phyloP scores from a whole-genome alignment of 805 yeast species.

The Zygotorulaspora sp. region DNA sequence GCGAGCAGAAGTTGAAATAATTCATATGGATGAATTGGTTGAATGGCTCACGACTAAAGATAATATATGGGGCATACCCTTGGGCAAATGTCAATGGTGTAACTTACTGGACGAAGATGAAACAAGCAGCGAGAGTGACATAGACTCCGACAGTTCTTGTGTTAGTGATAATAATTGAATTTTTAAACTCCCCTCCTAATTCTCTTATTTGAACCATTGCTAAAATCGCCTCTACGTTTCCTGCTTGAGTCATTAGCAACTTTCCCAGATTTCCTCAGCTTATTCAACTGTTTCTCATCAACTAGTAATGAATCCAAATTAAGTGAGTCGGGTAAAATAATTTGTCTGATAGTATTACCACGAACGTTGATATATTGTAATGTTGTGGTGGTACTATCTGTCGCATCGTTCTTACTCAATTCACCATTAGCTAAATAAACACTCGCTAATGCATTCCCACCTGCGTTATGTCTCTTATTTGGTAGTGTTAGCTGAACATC shows the following conservation, averaged over 20 bases:
- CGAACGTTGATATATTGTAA: conserved; percentile 78
- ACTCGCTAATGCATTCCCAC: conserved; percentile 25
- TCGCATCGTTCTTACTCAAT: conserved; percentile 3
- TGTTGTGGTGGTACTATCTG: conserved; percentile 43
- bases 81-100: conserved; percentile 56
- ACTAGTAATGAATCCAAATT: conserved; percentile 63
- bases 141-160: conserved; percentile 14
- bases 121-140: conserved; percentile 18
- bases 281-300: conserved; percentile 36
- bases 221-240: conserved; percentile 28
- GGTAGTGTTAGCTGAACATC: conserved; percentile 72
- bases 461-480: conserved; percentile 8
- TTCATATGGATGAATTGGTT: conserved; percentile 68
- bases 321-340: conserved; percentile 78
- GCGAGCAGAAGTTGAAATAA: conserved; percentile 26
- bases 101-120: conserved; percentile 21
- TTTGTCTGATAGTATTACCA: conserved; percentile 83
- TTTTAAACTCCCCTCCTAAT: conserved; percentile 32
- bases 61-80: conserved; percentile 65
- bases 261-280: conserved; percentile 29
- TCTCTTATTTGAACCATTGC: conserved; percentile 28
- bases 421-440: conserved; percentile 23
- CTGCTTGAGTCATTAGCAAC: conserved; percentile 22
- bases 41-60: conserved; percentile 55
- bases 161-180: conserved; percentile 8